Percentiles rank a stretch among this genome's conserved stretches.
These are phyloP conservation scores for Talaromyces rugulosus DNA, from an alignment of 2,329 filamentous ascomycete species.

Conservation along the genomic window DNA sequence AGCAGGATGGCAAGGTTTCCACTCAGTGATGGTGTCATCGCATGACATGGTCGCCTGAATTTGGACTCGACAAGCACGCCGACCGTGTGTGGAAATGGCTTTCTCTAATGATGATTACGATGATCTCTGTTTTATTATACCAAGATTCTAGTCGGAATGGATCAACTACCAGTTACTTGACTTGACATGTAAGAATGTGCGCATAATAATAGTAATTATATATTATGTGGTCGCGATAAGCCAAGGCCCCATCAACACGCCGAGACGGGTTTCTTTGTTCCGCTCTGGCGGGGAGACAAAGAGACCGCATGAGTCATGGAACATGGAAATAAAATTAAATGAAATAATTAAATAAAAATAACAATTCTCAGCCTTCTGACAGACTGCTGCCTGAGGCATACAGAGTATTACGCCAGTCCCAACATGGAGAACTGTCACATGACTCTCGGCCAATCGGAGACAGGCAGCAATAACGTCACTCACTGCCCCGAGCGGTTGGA, in stretches of 20 bases:
- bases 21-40: slow-evolving; percentile 2
- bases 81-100: neutral
- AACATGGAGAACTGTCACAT: neutral
- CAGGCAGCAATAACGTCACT: neutral
- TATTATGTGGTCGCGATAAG: no score
- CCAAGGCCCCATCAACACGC: no score
- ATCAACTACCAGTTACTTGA: neutral
- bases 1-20: slow-evolving; percentile 63
- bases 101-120: slow-evolving; percentile 6
- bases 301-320: neutral
- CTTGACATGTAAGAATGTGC: neutral
- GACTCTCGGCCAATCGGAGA: neutral
- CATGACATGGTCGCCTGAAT: neutral
- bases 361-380: neutral
- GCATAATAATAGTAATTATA: neutral
- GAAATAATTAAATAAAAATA: neutral
- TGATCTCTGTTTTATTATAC: slow-evolving; percentile 10
- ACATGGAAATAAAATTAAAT: neutral
- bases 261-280: neutral
- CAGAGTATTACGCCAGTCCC: neutral
- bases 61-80: neutral
- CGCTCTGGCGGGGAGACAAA: neutral
- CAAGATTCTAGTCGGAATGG: slow-evolving; percentile 1
- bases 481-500: neutral
- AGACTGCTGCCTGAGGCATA: neutral